These are phyloP conservation scores for Penicillium alfredii DNA, from an alignment of 495 filamentous ascomycete genomes.

Conservation along the genomic window DNA sequence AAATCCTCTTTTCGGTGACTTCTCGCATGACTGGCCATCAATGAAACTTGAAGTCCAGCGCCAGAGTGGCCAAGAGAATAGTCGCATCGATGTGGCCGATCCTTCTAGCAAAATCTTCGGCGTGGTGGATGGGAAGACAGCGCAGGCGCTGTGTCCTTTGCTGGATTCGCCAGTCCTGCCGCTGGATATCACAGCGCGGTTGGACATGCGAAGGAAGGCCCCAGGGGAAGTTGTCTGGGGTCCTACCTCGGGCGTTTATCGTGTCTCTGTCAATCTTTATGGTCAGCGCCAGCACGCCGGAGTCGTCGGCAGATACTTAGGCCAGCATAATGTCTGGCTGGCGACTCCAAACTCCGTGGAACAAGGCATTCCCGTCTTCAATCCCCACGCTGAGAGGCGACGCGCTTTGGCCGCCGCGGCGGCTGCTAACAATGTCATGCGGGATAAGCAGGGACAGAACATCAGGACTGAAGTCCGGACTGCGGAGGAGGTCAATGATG, in stretches of 20 bases:
- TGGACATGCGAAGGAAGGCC: slow-evolving; percentile 54
- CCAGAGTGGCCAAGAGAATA: slow-evolving; percentile 48
- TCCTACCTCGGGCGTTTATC: slow-evolving; percentile 44
- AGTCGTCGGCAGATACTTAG: slow-evolving; percentile 59
- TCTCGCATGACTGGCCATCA: slow-evolving; percentile 53
- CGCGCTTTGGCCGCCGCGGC: slow-evolving; percentile 27
- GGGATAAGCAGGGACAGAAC: slow-evolving; percentile 17
- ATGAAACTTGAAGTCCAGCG: slow-evolving; percentile 64
- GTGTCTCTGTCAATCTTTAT: slow-evolving; percentile 69
- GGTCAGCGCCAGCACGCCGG: slow-evolving; percentile 61
- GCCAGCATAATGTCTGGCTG: slow-evolving; percentile 59
- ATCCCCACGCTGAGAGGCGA: slow-evolving; percentile 55
- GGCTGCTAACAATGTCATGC: slow-evolving; percentile 12
- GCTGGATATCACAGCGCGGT: slow-evolving; percentile 61
- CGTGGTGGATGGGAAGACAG: slow-evolving; percentile 61
- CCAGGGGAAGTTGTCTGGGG: slow-evolving; percentile 52
- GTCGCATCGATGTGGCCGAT: slow-evolving; percentile 65
- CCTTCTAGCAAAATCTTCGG: slow-evolving; percentile 66
- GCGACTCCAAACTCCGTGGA: slow-evolving; percentile 58
- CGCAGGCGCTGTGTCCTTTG: slow-evolving; percentile 60
- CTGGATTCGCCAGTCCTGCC: slow-evolving; percentile 55
- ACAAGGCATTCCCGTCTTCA: slow-evolving; percentile 57
- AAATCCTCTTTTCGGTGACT: slow-evolving; percentile 40
- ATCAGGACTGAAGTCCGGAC: slow-evolving; percentile 54
- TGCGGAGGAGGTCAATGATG: slow-evolving; percentile 75